phyloP scores from a whole-genome alignment of 164 flowering plant genomes.

The Macadamia tetraphylla region DNA sequence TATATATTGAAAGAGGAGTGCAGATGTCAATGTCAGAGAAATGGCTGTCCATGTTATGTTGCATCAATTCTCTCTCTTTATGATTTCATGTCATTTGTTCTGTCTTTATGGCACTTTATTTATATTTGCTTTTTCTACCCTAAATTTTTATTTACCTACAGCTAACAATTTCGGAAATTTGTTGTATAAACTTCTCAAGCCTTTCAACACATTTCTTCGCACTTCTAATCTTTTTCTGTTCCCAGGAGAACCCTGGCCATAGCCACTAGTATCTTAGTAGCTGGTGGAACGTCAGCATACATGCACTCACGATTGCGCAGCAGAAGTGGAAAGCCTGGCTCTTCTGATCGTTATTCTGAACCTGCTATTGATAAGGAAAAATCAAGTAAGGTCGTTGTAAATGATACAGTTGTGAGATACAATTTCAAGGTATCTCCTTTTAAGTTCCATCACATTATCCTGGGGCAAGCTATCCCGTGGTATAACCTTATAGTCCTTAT shows the following conservation, averaged over 20 bases:
- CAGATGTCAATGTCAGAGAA: no score
- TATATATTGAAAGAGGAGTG: no score
- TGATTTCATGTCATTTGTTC: no score
- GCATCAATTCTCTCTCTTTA: no score
- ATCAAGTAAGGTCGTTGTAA: slow-evolving; percentile 19
- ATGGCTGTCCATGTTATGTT: no score
- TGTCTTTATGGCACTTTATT: no score
- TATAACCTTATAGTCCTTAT: no score
- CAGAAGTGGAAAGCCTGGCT: slow-evolving; percentile 25
- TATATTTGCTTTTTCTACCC: no score
- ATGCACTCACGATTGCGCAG: slow-evolving; percentile 42
- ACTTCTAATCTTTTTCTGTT: slow-evolving; percentile 8
- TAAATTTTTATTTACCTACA: not conserved
- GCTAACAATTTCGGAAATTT: not conserved
- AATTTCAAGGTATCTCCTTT: no score
- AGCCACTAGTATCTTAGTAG: slow-evolving; percentile 70
- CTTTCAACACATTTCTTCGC: not conserved
- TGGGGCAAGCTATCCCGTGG: no score
- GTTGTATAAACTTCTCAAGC: not conserved
- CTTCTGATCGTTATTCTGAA: slow-evolving; percentile 36
- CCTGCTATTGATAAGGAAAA: slow-evolving; percentile 23
- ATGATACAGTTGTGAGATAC: slow-evolving; percentile 23
- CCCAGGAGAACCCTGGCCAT: slow-evolving; percentile 74
- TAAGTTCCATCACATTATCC: no score
- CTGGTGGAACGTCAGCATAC: slow-evolving; percentile 87